These are phyloP conservation scores for Afroboletus lepidellus DNA, from an alignment of 1,284 basidiomycete genomes.

Conservation along the genomic window DNA sequence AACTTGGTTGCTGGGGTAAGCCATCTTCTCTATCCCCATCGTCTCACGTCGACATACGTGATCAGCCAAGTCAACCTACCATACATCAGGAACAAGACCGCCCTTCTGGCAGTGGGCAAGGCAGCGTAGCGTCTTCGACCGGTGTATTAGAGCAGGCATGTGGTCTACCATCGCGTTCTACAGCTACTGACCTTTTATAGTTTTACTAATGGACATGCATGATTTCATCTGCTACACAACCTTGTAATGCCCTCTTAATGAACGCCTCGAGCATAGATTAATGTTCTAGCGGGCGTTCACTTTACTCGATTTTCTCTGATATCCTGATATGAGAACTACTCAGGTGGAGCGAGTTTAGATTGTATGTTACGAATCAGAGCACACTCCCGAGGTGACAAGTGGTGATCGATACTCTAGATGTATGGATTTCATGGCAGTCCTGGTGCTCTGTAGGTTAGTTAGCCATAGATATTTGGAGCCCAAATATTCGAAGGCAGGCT, in stretches of 20 bases:
- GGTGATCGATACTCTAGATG: not conserved
- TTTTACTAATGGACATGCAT: constrained; percentile 21
- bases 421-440: not conserved
- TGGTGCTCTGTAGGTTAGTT: not conserved
- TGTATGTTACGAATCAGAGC: not conserved
- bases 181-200: constrained; percentile 8
- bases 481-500: no score
- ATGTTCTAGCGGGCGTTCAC: not conserved
- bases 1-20: constrained; percentile 28
- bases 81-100: constrained; percentile 30
- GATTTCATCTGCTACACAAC: constrained; percentile 1
- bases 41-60: not conserved
- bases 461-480: not conserved
- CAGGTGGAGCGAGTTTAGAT: not conserved
- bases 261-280: not conserved
- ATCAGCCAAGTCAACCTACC: constrained; percentile 25
- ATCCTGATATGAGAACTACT: not conserved
- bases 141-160: constrained; percentile 23
- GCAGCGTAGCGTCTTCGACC: constrained; percentile 17
- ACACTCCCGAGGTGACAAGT: not conserved
- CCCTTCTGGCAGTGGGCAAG: constrained; percentile 19
- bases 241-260: constrained; percentile 1
- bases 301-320: not conserved
- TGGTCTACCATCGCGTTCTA: not conserved
- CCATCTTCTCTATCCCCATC: not conserved